Percentiles rank a stretch among this genome's conserved stretches.
phyloP scores from a whole-genome alignment of 495 filamentous ascomycete genomes.

The Podospora pseudopauciseta region DNA sequence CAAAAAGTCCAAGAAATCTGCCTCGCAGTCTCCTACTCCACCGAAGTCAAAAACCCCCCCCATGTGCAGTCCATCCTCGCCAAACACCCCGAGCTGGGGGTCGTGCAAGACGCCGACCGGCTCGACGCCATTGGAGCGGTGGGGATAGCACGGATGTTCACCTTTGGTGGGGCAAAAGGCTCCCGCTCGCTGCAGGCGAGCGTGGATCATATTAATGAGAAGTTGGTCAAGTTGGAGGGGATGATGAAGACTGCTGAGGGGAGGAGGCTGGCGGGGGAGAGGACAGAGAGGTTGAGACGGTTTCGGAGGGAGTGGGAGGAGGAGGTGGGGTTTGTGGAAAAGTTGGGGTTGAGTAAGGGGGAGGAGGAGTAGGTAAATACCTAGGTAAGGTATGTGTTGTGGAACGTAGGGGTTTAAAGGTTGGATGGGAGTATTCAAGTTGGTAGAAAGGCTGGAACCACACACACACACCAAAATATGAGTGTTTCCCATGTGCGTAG shows the following conservation, averaged over 20 bases:
- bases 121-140: conserved; percentile 85
- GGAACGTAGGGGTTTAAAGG: too few species aligned
- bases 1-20: conserved; percentile 63
- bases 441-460: too few species aligned
- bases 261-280: conserved; percentile 57
- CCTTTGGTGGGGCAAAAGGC: conserved; percentile 65
- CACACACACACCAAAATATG: too few species aligned
- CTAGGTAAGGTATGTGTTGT: too few species aligned
- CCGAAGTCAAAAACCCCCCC: conserved; percentile 59
- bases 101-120: conserved; percentile 89
- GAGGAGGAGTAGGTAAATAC: not conserved
- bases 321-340: conserved; percentile 42
- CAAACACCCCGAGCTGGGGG: conserved; percentile 65
- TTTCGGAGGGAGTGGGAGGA: conserved; percentile 74
- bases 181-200: conserved; percentile 53
- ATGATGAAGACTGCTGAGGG: conserved; percentile 86
- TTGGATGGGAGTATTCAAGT: too few species aligned
- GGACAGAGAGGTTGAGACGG: conserved; percentile 58
- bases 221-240: conserved; percentile 64
- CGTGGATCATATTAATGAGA: conserved; percentile 76
- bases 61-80: conserved; percentile 51
- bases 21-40: conserved; percentile 71
- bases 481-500: too few species aligned
- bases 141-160: conserved; percentile 75
- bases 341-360: conserved; percentile 9